phyloP scores from a whole-genome alignment of 345 rosid species.

The Populus deltoides region DNA sequence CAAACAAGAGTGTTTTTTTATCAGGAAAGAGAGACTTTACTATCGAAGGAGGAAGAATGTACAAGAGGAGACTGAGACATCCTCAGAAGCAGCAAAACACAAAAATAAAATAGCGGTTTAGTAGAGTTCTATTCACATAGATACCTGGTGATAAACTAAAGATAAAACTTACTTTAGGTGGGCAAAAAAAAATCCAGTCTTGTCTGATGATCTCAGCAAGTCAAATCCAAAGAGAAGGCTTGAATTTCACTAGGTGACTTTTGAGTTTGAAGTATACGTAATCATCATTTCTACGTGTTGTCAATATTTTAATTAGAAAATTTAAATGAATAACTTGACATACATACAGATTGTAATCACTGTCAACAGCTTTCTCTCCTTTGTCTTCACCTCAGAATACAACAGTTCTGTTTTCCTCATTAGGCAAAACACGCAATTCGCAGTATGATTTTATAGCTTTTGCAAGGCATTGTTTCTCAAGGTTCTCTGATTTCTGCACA shows the following conservation, averaged over 20 bases:
- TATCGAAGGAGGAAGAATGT: background rate
- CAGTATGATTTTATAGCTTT: conserved; percentile 80
- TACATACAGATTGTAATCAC: background rate
- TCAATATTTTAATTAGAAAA: background rate
- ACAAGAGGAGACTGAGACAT: background rate
- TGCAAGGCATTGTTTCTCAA: conserved; percentile 85
- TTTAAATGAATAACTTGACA: background rate
- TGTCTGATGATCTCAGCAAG: background rate
- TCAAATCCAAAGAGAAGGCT: background rate
- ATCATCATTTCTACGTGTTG: background rate
- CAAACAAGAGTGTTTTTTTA: background rate
- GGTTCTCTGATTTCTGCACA: conserved; percentile 83
- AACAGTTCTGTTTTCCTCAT: conserved; percentile 62
- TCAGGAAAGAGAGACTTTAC: background rate
- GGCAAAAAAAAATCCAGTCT: background rate
- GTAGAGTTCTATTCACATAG: background rate
- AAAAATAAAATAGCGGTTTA: too few species aligned
- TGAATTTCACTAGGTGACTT: background rate
- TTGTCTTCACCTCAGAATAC: conserved; percentile 45
- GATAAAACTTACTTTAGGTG: background rate
- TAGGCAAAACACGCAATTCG: conserved; percentile 81
- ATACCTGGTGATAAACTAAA: background rate
- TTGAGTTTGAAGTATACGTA: background rate
- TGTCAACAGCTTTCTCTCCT: background rate
- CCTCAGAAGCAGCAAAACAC: background rate